A percentile compares a stretch with the other conserved stretches of the same genome.
These are phyloP conservation scores for Teratosphaeria destructans DNA, from an alignment of 2,329 filamentous ascomycete species.

Conservation along the genomic window DNA sequence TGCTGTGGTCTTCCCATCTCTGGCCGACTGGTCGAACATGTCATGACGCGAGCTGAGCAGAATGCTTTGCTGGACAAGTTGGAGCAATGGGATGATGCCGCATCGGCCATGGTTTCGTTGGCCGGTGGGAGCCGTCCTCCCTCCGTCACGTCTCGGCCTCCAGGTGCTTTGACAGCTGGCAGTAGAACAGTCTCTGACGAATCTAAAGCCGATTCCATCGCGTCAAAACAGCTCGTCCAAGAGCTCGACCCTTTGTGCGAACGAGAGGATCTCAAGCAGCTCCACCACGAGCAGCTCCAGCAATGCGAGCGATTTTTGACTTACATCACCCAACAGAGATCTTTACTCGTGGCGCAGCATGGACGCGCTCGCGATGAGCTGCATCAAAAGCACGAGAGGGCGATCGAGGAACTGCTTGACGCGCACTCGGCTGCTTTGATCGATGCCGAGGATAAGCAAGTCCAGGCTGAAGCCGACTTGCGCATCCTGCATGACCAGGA, in stretches of 20 bases:
- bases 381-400: constrained; percentile 10
- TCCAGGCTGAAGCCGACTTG: constrained; percentile 33
- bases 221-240: constrained; percentile 5
- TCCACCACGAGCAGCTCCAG: constrained; percentile 17
- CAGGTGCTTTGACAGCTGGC: constrained; percentile 3
- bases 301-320: constrained; percentile 21
- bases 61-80: constrained; percentile 23
- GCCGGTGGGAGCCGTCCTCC: constrained; percentile 1
- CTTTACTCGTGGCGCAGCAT: constrained; percentile 12
- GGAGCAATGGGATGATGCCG: constrained; percentile 22
- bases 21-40: constrained; percentile 28
- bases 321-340: constrained; percentile 17
- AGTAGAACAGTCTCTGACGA: constrained; percentile 12
- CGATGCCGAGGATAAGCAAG: constrained; percentile 33
- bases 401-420: constrained; percentile 17
- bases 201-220: constrained; percentile 6
- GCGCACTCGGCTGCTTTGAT: constrained; percentile 30
- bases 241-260: constrained; percentile 13
- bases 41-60: constrained; percentile 30
- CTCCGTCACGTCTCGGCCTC: constrained; percentile 6
- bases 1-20: constrained; percentile 34
- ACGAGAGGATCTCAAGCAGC: constrained; percentile 16
- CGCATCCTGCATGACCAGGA: constrained; percentile 32
- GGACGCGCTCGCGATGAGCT: constrained; percentile 9
- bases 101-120: constrained; percentile 5